These are phyloP conservation scores for Hypomyces perniciosus DNA, from an alignment of 2,329 filamentous ascomycete species.

Conservation along the genomic window DNA sequence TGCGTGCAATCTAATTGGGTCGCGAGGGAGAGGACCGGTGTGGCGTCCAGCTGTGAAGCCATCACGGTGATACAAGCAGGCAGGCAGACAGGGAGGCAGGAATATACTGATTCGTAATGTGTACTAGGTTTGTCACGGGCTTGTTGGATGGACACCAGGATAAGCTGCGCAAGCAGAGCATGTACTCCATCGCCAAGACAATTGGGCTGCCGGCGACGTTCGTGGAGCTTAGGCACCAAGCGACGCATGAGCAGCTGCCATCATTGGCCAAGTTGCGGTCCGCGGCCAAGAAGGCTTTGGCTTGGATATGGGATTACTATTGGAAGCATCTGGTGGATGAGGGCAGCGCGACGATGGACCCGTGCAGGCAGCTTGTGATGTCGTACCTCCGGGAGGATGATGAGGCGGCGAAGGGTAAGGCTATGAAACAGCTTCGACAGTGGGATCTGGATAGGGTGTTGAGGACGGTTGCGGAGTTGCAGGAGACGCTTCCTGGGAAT, in stretches of 20 bases:
- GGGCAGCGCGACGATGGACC: conserved; percentile 9
- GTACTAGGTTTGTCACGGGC: conserved; percentile 67
- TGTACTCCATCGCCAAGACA: conserved; percentile 65
- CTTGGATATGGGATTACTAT: conserved; percentile 87
- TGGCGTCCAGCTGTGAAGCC: no score
- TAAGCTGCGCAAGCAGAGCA: conserved; percentile 61
- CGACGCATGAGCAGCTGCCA: conserved; percentile 82
- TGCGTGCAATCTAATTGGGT: not conserved
- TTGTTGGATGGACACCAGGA: conserved; percentile 69
- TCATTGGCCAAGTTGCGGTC: conserved; percentile 65
- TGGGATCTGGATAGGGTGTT: conserved; percentile 35
- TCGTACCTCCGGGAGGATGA: conserved; percentile 33
- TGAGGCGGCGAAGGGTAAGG: conserved; percentile 19
- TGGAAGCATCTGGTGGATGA: conserved; percentile 53
- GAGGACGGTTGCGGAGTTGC: conserved; percentile 33
- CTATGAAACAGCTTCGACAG: conserved; percentile 25
- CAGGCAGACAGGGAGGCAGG: not conserved
- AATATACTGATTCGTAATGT: conserved; percentile 4
- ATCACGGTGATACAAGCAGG: no score
- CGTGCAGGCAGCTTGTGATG: conserved; percentile 32
- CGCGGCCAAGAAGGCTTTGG: conserved; percentile 63
- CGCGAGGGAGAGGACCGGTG: not conserved
- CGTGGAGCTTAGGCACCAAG: conserved; percentile 84
- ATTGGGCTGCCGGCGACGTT: conserved; percentile 70
- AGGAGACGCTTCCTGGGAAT: conserved; percentile 35